Evolutionary conservation across 306 rosid genomes (phyloP), one percentile per base, ranked within the genome.

Genomic region (Sphenostylis stenocarpa): DNA sequence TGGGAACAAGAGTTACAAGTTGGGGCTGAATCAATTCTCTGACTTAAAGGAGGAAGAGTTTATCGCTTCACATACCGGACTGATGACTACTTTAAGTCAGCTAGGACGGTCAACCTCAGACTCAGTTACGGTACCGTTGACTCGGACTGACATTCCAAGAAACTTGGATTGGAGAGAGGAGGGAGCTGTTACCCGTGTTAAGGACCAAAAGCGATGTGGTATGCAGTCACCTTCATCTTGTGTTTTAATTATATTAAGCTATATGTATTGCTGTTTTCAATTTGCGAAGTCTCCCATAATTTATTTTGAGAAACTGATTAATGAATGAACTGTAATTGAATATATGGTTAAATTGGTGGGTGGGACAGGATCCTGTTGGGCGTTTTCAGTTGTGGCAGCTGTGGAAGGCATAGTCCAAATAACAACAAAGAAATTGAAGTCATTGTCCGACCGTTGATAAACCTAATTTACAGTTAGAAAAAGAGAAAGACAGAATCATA

Each of bases 1-100:
- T 7, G 71, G 43, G 31, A 80, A 90, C 24, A 64, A 36, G 57
- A 70, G 78, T 5, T 90, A 84, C 80, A 80, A 56, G 51, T 49
- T 85, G n/a, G 80, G 75, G 1, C 24, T 78, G 45, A 88, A 88
- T 45, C 51, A 26, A 19, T 85, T 47, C 66, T 73, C 89, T 24
- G 85, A 85, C 73, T 51, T 57, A 26, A 86, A 83, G 0, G 51
- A 29, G 5, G 77, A 90, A 78, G 95, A 88, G 71, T 86, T 88
- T 17, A 2, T 51, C 6, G 76, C 83, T 67, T 69, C 77, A 20
- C 48, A 72, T 8, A 81, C 77, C 4, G 84, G 91, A 10, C 65
- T 56, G 70, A 84, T 10, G 26, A 4, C 26, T 3, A 10, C 11
- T 17, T 4, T 74, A 10, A 17, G 16, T 2, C 19, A 0, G 13